A percentile compares a stretch with the other conserved stretches of the same genome.
Conservation (phyloP, 2,329 filamentous ascomycete species). For the Talaromyces funiculosus region DNA sequence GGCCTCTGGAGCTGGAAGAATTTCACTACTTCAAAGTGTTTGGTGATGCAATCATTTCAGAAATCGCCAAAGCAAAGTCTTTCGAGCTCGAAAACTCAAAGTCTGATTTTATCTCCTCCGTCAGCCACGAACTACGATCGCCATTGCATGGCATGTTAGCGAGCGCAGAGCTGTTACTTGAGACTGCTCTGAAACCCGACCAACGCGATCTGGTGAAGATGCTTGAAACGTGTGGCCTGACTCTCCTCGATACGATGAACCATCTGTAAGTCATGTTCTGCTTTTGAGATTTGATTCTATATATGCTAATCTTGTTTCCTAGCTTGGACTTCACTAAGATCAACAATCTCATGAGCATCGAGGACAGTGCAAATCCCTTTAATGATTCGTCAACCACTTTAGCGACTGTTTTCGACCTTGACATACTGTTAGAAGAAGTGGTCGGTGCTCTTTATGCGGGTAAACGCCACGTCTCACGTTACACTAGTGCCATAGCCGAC, state of each 20-base stretch:
- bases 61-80: conserved; percentile 31
- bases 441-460: conserved; percentile 26
- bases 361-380: background rate
- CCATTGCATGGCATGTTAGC: conserved; percentile 46
- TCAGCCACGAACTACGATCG: conserved; percentile 48
- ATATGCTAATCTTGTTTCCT: background rate
- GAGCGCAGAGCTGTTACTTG: conserved; percentile 46
- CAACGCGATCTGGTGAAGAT: conserved; percentile 43
- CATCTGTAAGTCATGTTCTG: conserved; percentile 24
- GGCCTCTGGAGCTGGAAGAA: conserved; percentile 22
- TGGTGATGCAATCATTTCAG: conserved; percentile 30
- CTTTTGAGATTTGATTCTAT: background rate
- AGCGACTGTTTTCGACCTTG: conserved; percentile 28
- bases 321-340: conserved; percentile 1
- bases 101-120: conserved; percentile 48
- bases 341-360: background rate
- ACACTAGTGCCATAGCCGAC: conserved; percentile 4
- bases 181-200: conserved; percentile 37
- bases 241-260: conserved; percentile 46
- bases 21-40: conserved; percentile 33
- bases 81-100: conserved; percentile 42
- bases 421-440: conserved; percentile 26
- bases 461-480: conserved; percentile 17
- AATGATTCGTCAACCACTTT: conserved; percentile 18
- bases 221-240: conserved; percentile 47